phyloP scores from a whole-genome alignment of 2,329 filamentous ascomycete genomes.

The Aspergillus sp. region DNA sequence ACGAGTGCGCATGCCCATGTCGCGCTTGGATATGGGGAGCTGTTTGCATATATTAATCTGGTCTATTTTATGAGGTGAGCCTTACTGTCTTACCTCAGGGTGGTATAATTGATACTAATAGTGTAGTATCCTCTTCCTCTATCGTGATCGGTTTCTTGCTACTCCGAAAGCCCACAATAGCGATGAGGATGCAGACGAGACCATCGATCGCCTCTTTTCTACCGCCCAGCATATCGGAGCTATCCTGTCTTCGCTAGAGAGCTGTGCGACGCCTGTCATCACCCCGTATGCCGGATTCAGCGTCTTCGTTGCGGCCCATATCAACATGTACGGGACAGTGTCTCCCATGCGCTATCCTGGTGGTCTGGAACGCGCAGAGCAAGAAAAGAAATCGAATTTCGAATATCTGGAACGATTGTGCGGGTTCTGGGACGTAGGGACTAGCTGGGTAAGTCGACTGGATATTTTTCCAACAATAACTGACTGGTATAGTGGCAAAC shows the following conservation, averaged over 20 bases:
- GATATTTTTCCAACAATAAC: neutral
- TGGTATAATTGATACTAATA: neutral
- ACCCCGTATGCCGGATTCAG: slow-evolving; percentile 40
- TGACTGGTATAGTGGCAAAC: slow-evolving; percentile 29
- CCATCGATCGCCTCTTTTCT: slow-evolving; percentile 33
- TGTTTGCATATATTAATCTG: slow-evolving; percentile 40
- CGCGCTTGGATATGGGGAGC: slow-evolving; percentile 34
- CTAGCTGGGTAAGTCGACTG: slow-evolving; percentile 29
- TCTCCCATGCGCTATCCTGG: slow-evolving; percentile 34
- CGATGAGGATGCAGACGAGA: slow-evolving; percentile 20
- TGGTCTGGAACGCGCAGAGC: slow-evolving; percentile 29
- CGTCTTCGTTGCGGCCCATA: slow-evolving; percentile 38
- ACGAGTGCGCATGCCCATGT: slow-evolving; percentile 37
- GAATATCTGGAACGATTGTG: slow-evolving; percentile 34
- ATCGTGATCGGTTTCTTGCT: slow-evolving; percentile 35
- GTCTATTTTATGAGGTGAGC: slow-evolving; percentile 38
- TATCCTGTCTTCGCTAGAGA: slow-evolving; percentile 31
- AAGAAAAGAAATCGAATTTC: slow-evolving; percentile 33
- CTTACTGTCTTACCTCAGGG: neutral
- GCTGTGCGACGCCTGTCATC: slow-evolving; percentile 32
- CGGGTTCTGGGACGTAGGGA: slow-evolving; percentile 35
- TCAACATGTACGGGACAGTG: slow-evolving; percentile 41
- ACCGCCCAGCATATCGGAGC: slow-evolving; percentile 34
- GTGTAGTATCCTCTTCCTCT: slow-evolving; percentile 33
- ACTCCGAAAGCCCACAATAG: slow-evolving; percentile 28